These are phyloP conservation scores for Meredithiella fracta DNA, from an alignment of 2,329 filamentous ascomycete genomes.

Conservation along the genomic window DNA sequence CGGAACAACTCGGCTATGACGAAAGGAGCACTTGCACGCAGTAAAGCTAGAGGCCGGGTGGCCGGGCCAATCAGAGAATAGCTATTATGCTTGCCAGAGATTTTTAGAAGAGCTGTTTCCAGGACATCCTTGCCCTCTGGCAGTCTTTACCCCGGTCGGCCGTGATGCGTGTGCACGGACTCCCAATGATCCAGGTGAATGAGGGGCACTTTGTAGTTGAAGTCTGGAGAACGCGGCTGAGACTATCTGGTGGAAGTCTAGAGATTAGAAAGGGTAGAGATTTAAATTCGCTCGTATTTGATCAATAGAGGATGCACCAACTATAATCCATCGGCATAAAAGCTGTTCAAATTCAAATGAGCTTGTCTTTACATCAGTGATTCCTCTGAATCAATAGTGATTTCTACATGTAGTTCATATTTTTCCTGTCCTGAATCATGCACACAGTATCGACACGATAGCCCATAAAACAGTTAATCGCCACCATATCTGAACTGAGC, in stretches of 20 bases:
- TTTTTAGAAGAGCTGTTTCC: slow-evolving; percentile 2
- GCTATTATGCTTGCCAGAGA: slow-evolving; percentile 11
- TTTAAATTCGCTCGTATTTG: too few relatives aligned
- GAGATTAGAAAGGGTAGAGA: too few relatives aligned
- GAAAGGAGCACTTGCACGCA: slow-evolving; percentile 12
- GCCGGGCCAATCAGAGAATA: slow-evolving; percentile 13
- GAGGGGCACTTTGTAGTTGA: neutral
- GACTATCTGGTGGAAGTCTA: neutral
- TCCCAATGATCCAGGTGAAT: neutral
- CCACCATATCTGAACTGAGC: too few relatives aligned
- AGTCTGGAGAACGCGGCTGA: neutral
- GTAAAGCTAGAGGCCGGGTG: slow-evolving; percentile 12
- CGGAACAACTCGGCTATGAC: slow-evolving; percentile 15
- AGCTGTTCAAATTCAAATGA: too few relatives aligned
- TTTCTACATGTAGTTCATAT: too few relatives aligned
- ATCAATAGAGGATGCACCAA: too few relatives aligned
- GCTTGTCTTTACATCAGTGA: too few relatives aligned
- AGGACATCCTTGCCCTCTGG: slow-evolving; percentile 7
- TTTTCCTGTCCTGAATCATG: too few relatives aligned
- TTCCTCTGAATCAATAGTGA: too few relatives aligned
- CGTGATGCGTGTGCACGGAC: neutral
- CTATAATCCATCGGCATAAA: too few relatives aligned
- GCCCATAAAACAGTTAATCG: too few relatives aligned
- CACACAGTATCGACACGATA: too few relatives aligned
- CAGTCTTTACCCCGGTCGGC: neutral